Evolutionary conservation across 257 asterid genomes (phyloP), one percentile per base, ranked within the genome.

Genomic region (Gentiana dahurica): DNA sequence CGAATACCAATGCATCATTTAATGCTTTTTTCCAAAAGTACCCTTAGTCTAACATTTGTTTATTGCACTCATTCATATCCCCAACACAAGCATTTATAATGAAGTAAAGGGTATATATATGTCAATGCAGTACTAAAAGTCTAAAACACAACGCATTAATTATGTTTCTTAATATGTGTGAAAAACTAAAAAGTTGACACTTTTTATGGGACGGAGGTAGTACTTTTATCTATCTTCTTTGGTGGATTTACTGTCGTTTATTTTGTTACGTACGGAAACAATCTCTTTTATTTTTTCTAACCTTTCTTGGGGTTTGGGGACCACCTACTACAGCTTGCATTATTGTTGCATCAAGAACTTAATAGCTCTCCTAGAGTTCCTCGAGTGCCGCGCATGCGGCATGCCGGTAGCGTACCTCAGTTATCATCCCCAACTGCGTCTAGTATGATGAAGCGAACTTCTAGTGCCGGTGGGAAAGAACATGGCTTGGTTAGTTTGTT

Each of bases 341-440:
- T 92, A 68, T 87, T 88, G 57, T 72, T 92, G 64, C 98, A 92
- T 81, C 98, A 92, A 78, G 89, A 92, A 69, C 95, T 92, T 54
- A 92, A 92, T 67, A 92, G 98, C 74, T 92, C 98, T 61, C 95
- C 98, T 46, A 76, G 98, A 80, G 97, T 92, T 71, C 95, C 94
- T 34, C 79, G 98, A 63, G 95, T 80, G 64, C 88, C 95, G 54
- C 97, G 98, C 65, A 92, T 85, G 90, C 95, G 97, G 49, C 78
- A 87, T 77, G 84, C 95, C 69, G 98, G 97, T 58, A 87, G 95
- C 72, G 77, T 85, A 59, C 95, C 97, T 54, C 96, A 88, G 73
- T 53, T 83, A 70, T 49, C 87, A 51, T 70, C 88, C 55, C 83
- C 97, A 54, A 75, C 78, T 55, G 84, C 85, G 53, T 65, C 96